These are phyloP conservation scores for Termitomyces sp. DNA, from an alignment of 768 basidiomycete genomes.

Conservation along the genomic window DNA sequence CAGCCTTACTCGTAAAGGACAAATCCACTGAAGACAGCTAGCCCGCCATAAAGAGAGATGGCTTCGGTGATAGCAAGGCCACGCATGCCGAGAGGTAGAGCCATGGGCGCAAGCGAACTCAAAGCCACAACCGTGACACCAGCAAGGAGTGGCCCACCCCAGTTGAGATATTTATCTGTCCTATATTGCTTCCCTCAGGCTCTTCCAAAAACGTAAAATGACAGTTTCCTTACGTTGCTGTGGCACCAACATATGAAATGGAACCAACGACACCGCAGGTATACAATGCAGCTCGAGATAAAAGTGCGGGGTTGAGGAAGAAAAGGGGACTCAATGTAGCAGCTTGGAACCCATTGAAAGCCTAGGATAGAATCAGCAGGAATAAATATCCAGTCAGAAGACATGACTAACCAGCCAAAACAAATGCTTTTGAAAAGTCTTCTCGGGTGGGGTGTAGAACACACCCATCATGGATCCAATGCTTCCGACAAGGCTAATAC, in stretches of 20 bases:
- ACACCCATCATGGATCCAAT: conserved; percentile 86
- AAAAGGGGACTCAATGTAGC: conserved; percentile 86
- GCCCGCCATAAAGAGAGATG: conserved; percentile 81
- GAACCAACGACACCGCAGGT: conserved; percentile 84
- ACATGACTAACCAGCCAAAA: conserved; percentile 66
- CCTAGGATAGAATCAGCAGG: conserved; percentile 31
- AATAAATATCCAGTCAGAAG: neutral
- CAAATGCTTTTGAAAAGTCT: conserved; percentile 67
- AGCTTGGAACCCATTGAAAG: conserved; percentile 84
- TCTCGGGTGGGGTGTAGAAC: conserved; percentile 75
- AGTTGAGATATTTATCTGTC: conserved; percentile 79
- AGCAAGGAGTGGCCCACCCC: conserved; percentile 85
- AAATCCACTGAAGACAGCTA: conserved; percentile 84
- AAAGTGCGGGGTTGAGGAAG: conserved; percentile 80
- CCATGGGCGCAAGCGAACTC: conserved; percentile 83
- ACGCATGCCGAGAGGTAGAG: conserved; percentile 78
- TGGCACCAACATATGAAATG: conserved; percentile 84
- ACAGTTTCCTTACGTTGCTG: conserved; percentile 55
- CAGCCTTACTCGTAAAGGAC: conserved; percentile 75
- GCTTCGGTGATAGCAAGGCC: conserved; percentile 71
- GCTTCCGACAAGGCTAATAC: conserved; percentile 71
- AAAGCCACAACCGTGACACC: conserved; percentile 87
- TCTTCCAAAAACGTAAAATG: neutral
- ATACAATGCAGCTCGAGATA: conserved; percentile 85
- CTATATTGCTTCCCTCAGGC: conserved; percentile 19